Conservation (phyloP, 768 basidiomycete species). For the Thelephora ganbajun region DNA sequence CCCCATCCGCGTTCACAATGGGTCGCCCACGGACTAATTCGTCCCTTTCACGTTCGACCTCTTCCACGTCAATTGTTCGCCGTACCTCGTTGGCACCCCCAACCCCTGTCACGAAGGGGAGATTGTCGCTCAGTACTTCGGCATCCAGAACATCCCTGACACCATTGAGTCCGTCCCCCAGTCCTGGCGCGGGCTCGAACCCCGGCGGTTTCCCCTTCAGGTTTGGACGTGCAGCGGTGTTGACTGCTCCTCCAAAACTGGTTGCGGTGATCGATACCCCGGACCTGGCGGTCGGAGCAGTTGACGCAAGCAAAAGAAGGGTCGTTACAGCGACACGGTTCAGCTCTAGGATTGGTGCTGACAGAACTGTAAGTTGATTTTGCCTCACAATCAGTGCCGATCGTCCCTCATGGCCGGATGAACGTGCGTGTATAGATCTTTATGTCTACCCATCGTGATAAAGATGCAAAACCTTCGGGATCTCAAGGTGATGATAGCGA, state of each 20-base stretch:
- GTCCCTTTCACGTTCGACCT: conserved; percentile 39
- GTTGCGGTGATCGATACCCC: conserved; percentile 78
- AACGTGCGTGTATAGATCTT: conserved; percentile 48
- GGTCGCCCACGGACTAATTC: conserved; percentile 28
- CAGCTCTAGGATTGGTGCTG: conserved; percentile 70
- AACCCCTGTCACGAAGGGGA: conserved; percentile 17
- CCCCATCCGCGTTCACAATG: not conserved
- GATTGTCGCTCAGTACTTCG: conserved; percentile 25
- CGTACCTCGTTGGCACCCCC: conserved; percentile 16
- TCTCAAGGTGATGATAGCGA: conserved; percentile 11
- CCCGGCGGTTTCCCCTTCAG: conserved; percentile 27
- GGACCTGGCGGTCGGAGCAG: conserved; percentile 80
- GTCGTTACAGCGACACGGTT: conserved; percentile 84
- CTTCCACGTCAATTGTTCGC: conserved; percentile 32
- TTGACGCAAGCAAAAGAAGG: conserved; percentile 70
- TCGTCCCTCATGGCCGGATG: conserved; percentile 1
- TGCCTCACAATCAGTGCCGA: not conserved
- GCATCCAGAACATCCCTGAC: conserved; percentile 30
- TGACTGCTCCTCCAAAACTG: conserved; percentile 75
- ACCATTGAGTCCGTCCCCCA: conserved; percentile 25
- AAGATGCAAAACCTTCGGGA: conserved; percentile 19
- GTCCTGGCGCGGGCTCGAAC: conserved; percentile 20
- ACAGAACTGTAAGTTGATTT: conserved; percentile 48
- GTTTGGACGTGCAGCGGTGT: conserved; percentile 57
- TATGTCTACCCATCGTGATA: conserved; percentile 70